Base-by-base conservation (phyloP, 352 stramenopile genomes). In the Globisporangium apiculatum region DNA sequence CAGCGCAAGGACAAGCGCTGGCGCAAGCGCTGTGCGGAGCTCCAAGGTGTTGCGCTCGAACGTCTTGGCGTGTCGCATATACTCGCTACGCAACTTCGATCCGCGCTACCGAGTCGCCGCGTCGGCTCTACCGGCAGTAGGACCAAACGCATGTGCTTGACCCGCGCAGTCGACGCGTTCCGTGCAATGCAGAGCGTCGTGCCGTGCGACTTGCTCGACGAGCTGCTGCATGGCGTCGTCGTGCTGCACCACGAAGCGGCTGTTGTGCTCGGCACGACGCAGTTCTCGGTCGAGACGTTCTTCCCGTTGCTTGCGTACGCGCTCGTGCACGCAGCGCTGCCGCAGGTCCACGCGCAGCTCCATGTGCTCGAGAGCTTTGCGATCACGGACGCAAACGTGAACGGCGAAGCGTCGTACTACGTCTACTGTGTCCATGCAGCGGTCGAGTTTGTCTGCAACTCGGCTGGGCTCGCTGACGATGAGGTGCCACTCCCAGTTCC, bases 321-420 rank as follows among this genome's bases (percentile, higher is more conserved):
- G 53, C 66, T 94, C 47, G 56, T 94, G 46, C 82, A 94, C 58
- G 86, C 77, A 55, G 71, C 71, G 40, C 56, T 92, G 12, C 80
- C 82, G 12, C 80, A 69, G 15, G 78, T 94, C 48, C 84, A 94
- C 47, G 80, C 84, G 12, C 82, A 92, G 43, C 67, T 94, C 49
- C 80, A 94, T 70, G 55, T 92, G 58, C 65, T 94, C 35, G 84
- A 94, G 62, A 87, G 88, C 50, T 94, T 76, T 17, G 84, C 84
- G n/a, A 90, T 94, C 66, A 88, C 73, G 36, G 72, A 67, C 41
- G 68, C 79, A 15, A 94, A 91, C 49, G 76, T 73, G 35, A 94
- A 92, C 37, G 84, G 84, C 7, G 84, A 94, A 61, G 84, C 92
- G 55, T 90, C 84, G n/a, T 94, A 94, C 60, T 94, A 94, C 59